These are phyloP conservation scores for Saccharomyces hybrid DNA, from an alignment of 1,139 yeast species.

Conservation along the genomic window DNA sequence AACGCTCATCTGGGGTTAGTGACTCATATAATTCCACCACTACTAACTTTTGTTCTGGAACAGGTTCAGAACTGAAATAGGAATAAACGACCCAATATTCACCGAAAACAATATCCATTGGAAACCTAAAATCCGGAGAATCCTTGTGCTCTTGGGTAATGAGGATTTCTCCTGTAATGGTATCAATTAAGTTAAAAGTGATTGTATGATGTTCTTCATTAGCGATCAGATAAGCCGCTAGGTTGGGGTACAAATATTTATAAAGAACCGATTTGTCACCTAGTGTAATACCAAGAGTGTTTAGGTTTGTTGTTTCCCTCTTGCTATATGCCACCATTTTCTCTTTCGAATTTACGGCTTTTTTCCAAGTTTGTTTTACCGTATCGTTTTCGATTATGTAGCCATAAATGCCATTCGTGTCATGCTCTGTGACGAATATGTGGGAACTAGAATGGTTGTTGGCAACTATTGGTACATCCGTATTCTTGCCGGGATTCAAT, in stretches of 20 bases:
- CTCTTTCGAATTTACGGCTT: slow-evolving; percentile 27
- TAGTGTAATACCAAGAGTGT: slow-evolving; percentile 64
- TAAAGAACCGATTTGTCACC: slow-evolving; percentile 71
- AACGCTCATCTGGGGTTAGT: slow-evolving; percentile 40
- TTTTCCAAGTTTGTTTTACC: slow-evolving; percentile 30
- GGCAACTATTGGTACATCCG: background rate
- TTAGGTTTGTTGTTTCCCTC: slow-evolving; percentile 41
- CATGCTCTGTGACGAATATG: slow-evolving; percentile 23
- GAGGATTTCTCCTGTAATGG: slow-evolving; percentile 60
- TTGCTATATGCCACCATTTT: slow-evolving; percentile 35
- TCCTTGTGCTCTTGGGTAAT: slow-evolving; percentile 41
- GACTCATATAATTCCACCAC: slow-evolving; percentile 79
- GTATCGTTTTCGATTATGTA: slow-evolving; percentile 17
- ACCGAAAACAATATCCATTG: slow-evolving; percentile 54
- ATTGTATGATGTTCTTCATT: slow-evolving; percentile 32
- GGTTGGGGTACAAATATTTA: slow-evolving; percentile 73
- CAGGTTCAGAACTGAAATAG: slow-evolving; percentile 46
- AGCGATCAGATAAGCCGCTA: slow-evolving; percentile 49
- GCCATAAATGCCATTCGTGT: slow-evolving; percentile 24
- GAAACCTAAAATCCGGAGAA: slow-evolving; percentile 33
- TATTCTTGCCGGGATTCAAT: background rate
- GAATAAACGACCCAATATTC: slow-evolving; percentile 82
- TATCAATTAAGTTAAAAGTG: slow-evolving; percentile 52
- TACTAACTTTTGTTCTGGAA: slow-evolving; percentile 45
- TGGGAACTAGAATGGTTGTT: background rate